Evolutionary conservation across 225 moss, liverwort and hornwort genomes (phyloP), one percentile per base, ranked within the genome.

Genomic region (Polytrichum formosum): DNA sequence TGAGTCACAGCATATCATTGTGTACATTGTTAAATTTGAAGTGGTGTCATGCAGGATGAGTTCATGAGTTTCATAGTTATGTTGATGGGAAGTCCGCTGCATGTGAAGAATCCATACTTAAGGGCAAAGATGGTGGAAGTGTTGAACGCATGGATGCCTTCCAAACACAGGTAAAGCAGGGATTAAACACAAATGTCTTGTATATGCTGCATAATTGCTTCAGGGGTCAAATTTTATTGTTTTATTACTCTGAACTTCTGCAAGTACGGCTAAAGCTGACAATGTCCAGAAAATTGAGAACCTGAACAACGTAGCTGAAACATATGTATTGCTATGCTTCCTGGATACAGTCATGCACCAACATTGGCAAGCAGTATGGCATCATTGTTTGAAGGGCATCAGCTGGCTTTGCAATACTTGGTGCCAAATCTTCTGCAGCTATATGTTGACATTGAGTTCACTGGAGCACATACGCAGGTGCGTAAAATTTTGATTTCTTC

Each of bases 91-190:
- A 98, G 97, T 73, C 97, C 97, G 5, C 88, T 91, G 66, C 91
- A 98, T 83, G 91, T 98, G 13, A 94, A 90, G 71, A 94, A 98
- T 81, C 97, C 97, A 23, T 98, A 98, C 74, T 72, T 98, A 29
- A 84, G 97, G 75, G 97, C 94, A 61, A 98, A 98, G 81, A 94
- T 98, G 97, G 97, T 98, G 76, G 97, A 98, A 85, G 97, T 98
- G 20, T 80, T 98, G 75, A 98, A 74, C 74, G 78, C 77, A 25
- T 98, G 97, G 97, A 88, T 98, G 82, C 94, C 97, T 66, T 62
- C 74, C 46, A 91, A 92, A 46, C 46, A 46, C 72, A 79, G 91
- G 95, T 95, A 56, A 72, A n/a, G 35, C 35, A 71, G 16, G 35
- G 6, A 56, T 8, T 46, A 13, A 46, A 46, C 46, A 46, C 13